A percentile compares a stretch with the other conserved stretches of the same genome.
These are phyloP conservation scores for Phialemoniopsis sp. DNA, from an alignment of 2,329 filamentous ascomycete species.

Conservation along the genomic window DNA sequence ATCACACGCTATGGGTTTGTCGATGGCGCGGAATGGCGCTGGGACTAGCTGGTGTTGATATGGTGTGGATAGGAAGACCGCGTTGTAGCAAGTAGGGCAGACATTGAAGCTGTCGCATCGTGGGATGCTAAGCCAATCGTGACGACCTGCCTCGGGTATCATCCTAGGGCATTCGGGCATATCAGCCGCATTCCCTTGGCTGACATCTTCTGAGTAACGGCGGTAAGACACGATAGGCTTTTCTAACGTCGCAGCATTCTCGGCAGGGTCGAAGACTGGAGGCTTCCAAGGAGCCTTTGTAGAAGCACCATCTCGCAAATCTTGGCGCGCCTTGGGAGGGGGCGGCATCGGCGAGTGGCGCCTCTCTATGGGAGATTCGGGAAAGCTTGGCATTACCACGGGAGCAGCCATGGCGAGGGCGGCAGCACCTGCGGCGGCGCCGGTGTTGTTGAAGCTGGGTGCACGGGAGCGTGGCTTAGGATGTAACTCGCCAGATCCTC, in stretches of 20 bases:
- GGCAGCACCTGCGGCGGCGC: constrained; percentile 11
- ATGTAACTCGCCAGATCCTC: constrained; percentile 1
- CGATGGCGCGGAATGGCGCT: constrained; percentile 51
- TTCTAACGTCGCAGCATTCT: constrained; percentile 26
- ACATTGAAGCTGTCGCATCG: constrained; percentile 71
- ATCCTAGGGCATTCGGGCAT: constrained; percentile 69
- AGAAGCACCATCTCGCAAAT: constrained; percentile 16
- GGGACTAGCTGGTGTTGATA: constrained; percentile 65
- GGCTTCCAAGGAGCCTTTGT: constrained; percentile 37
- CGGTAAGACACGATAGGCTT: constrained; percentile 41
- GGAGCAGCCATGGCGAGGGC: constrained; percentile 11
- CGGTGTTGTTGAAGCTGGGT: constrained; percentile 18
- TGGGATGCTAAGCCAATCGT: constrained; percentile 79
- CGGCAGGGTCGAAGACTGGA: constrained; percentile 35
- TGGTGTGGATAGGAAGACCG: constrained; percentile 63
- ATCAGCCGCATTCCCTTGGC: constrained; percentile 33
- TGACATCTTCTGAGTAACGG: constrained; percentile 50
- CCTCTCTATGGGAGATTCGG: constrained; percentile 11
- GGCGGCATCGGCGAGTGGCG: constrained; percentile 14
- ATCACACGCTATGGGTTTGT: constrained; percentile 64
- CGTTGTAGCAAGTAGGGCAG: constrained; percentile 74
- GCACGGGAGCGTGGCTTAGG: constrained; percentile 18
- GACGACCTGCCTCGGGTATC: constrained; percentile 54
- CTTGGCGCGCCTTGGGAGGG: constrained; percentile 13
- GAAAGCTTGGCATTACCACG: not conserved